phyloP scores from a whole-genome alignment of 179 eudicot species.

The Amaranthus tricolor region DNA sequence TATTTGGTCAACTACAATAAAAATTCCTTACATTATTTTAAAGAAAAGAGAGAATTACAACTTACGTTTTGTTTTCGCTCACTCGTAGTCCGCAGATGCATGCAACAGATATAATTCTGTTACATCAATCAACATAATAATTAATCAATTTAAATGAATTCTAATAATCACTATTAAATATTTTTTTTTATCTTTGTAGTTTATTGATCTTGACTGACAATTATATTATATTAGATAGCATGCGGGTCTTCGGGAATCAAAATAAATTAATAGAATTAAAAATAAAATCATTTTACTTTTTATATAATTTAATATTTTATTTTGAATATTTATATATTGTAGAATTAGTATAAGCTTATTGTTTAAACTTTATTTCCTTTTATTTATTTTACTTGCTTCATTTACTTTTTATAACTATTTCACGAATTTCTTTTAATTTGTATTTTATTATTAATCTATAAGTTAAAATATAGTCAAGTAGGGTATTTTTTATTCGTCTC shows the following conservation, averaged over 20 bases:
- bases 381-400: too few species aligned
- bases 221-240: background rate
- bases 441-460: too few species aligned
- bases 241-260: slow-evolving; percentile 10
- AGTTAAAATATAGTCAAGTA: too few species aligned
- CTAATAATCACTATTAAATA: background rate
- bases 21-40: background rate
- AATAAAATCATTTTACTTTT: too few species aligned
- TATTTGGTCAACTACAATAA: background rate
- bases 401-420: too few species aligned
- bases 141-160: background rate
- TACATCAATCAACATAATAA: background rate
- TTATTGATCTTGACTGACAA: background rate
- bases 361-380: background rate
- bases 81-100: slow-evolving; percentile 1
- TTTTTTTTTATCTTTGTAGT: background rate
- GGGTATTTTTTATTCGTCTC: too few species aligned
- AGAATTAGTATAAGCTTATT: background rate
- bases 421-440: too few species aligned
- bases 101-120: slow-evolving; percentile 11
- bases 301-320: background rate
- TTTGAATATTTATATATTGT: background rate
- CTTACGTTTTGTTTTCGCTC: background rate
- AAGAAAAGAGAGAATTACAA: background rate
- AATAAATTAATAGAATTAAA: background rate